Base-by-base conservation (phyloP, 306 rosid species). In the Inga leiocalycina region DNA sequence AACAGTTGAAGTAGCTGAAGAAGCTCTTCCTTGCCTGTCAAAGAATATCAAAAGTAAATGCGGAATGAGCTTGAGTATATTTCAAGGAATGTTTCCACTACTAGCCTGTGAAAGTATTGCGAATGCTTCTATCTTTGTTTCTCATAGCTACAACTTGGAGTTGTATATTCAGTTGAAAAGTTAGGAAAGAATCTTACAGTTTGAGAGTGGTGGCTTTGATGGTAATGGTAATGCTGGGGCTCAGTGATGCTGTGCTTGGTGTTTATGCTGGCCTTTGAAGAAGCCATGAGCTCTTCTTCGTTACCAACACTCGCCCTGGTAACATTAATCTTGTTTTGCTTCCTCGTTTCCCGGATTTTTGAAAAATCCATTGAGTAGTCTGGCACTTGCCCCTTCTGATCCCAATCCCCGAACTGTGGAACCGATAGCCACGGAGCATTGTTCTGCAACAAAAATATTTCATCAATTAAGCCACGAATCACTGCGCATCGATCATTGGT, bases 321-420 rank as follows among this genome's bases (percentile, higher is more conserved):
- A 46, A 88, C 45, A 34, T 96, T 95, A 43, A 86, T 91, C 91
- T 96, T 96, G 92, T 96, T 94, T 71, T 94, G 99, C 87, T 96
- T 96, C 89, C 98, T 92, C 87, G 76, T 90, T 91, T 96, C 99
- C 81, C 99, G 86, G 75, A 96, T 94, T 91, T 96, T 96, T 6
- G 99, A 88, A 87, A 96, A 96, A 90, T 96, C 98, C 81, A 96
- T 32, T 0, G 98, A 96, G 88, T 96, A 96, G 71, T 96, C 99
- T 4, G 99, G 98, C 75, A 96, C n/a, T 81, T 79, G 94, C 11
- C 98, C 99, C 88, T 92, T 91, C 83, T 92, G 98, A 84, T 96
- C 99, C 99, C 99, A 96, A 81, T 92, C 98, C 51, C 99, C 99
- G 77, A 94, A 96, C 74, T 92, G 97, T 20, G 99, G 99, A 84